These are phyloP conservation scores for Trifolium pratense DNA, from an alignment of 306 rosid species.

Conservation along the genomic window DNA sequence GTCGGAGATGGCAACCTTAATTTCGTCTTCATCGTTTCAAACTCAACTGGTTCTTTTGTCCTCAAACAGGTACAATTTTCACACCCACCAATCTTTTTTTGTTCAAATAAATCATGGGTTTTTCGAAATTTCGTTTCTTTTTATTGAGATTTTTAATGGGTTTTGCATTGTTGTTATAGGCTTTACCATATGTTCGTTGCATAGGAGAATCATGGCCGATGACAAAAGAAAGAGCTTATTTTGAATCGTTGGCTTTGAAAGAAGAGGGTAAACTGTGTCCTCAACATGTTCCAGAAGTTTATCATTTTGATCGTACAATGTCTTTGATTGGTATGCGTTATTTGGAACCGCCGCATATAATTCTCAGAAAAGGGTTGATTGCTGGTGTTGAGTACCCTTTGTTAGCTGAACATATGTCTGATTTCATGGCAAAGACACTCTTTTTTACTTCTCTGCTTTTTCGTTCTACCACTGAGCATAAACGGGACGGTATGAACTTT, in stretches of 20 bases:
- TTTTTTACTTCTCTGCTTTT: slow-evolving; percentile 79
- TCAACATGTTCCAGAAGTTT: slow-evolving; percentile 76
- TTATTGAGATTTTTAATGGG: not conserved
- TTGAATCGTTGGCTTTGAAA: slow-evolving; percentile 68
- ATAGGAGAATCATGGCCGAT: slow-evolving; percentile 97
- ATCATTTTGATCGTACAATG: slow-evolving; percentile 86
- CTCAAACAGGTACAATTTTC: slow-evolving; percentile 70
- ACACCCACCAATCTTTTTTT: not conserved
- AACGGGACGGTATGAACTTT: slow-evolving; percentile 77
- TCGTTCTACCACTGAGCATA: slow-evolving; percentile 76
- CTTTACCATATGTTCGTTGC: slow-evolving; percentile 83
- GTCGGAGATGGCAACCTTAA: slow-evolving; percentile 97
- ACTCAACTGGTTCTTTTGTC: slow-evolving; percentile 73
- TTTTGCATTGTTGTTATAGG: slow-evolving; percentile 53
- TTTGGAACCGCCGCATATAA: slow-evolving; percentile 91
- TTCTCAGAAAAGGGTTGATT: slow-evolving; percentile 84
- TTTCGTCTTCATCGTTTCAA: slow-evolving; percentile 69
- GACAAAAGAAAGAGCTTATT: slow-evolving; percentile 91
- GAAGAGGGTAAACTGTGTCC: slow-evolving; percentile 56
- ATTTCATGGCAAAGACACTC: slow-evolving; percentile 78
- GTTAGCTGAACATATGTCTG: slow-evolving; percentile 74
- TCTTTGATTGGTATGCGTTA: slow-evolving; percentile 89
- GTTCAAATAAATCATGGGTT: no score
- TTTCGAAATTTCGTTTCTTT: not conserved
- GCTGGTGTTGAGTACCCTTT: slow-evolving; percentile 82